Conservation (phyloP, 495 filamentous ascomycete genomes). For the Aspergillus heteromorphus region DNA sequence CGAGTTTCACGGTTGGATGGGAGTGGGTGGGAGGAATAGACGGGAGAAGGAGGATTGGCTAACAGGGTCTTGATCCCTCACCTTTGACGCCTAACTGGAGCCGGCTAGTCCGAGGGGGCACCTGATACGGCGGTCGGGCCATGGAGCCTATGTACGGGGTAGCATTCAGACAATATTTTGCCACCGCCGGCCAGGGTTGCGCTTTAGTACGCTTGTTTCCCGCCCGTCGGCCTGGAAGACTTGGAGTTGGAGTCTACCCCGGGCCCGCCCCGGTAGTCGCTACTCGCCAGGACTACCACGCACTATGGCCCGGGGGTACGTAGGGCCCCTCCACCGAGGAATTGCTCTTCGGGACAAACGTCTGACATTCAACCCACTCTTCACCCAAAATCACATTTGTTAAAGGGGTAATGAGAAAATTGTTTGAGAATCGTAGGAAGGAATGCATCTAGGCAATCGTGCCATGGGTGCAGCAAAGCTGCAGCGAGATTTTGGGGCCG, state of each 20-base stretch:
- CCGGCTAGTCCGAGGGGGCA: not conserved
- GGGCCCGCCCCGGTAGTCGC: no score
- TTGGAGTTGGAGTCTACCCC: no score
- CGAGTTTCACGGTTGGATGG: not conserved
- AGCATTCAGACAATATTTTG: not conserved
- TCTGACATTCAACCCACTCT: not conserved
- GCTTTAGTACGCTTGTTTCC: not conserved
- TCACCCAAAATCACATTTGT: not conserved
- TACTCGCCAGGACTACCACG: not conserved
- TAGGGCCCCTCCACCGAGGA: not conserved
- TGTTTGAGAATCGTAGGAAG: not conserved
- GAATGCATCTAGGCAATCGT: not conserved
- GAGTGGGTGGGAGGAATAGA: not conserved
- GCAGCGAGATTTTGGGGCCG: not conserved
- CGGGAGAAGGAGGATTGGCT: not conserved
- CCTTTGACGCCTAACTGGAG: not conserved
- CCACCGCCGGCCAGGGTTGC: not conserved
- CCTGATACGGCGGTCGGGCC: not conserved
- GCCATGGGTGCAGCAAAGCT: not conserved
- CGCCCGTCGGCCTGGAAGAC: no score
- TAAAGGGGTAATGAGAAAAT: not conserved
- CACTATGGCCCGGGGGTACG: not conserved
- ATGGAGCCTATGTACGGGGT: not conserved
- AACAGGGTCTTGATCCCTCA: conserved; percentile 1
- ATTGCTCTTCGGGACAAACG: not conserved